These are phyloP conservation scores for Fagus sylvatica DNA, from an alignment of 306 rosid genomes.

Conservation along the genomic window DNA sequence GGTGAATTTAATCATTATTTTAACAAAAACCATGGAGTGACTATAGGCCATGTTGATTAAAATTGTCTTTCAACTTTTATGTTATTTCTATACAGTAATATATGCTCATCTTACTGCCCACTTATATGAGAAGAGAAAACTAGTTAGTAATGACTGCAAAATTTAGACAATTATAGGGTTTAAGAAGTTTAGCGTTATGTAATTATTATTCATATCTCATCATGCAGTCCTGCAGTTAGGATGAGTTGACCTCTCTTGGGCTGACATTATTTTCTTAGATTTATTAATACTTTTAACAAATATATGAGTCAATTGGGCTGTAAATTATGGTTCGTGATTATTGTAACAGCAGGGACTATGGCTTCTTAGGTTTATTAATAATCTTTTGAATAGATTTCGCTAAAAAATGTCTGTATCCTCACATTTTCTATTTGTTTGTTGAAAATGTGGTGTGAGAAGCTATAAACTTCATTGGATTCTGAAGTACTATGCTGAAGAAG, in stretches of 20 bases:
- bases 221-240: too few relatives aligned
- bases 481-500: not conserved
- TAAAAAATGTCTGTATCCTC: not conserved
- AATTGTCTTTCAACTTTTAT: not conserved
- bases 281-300: not conserved
- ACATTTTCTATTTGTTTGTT: not conserved
- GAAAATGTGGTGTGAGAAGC: not conserved
- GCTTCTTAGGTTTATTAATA: not conserved
- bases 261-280: not conserved
- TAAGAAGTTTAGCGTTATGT: not conserved
- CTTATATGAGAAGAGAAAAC: not conserved
- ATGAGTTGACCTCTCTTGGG: not conserved
- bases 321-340: not conserved
- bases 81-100: not conserved
- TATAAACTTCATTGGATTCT: not conserved
- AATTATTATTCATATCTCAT: not conserved
- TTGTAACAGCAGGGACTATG: not conserved
- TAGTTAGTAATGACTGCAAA: not conserved
- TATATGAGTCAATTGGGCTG: not conserved
- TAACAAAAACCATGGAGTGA: not conserved
- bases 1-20: too few relatives aligned
- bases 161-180: not conserved
- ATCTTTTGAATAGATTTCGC: not conserved
- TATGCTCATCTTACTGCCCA: not conserved
- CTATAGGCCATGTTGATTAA: not conserved